phyloP scores from a whole-genome alignment of 495 filamentous ascomycete species.

The Entonaema liquescens region DNA sequence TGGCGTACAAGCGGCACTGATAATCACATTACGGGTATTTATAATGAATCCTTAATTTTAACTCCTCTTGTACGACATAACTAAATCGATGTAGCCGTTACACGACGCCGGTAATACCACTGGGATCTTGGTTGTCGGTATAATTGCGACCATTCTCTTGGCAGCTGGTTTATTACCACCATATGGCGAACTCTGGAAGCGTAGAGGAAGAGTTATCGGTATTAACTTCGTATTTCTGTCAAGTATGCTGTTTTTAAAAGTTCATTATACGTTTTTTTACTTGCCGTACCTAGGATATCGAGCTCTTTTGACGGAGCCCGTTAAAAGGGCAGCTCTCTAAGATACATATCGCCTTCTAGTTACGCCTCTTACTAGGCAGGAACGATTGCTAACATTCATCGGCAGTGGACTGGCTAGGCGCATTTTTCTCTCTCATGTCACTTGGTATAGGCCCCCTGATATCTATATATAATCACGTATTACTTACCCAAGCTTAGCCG shows the following conservation, averaged over 20 bases:
- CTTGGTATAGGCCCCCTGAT: conserved; percentile 56
- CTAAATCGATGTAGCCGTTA: conserved; percentile 45
- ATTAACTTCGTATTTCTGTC: conserved; percentile 73
- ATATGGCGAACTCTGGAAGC: conserved; percentile 77
- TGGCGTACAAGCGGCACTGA: conserved; percentile 67
- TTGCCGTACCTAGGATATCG: too few species aligned
- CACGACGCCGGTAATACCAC: conserved; percentile 62
- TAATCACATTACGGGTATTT: conserved; percentile 67
- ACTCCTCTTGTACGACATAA: neutral
- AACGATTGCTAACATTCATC: neutral
- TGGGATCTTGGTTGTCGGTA: conserved; percentile 66
- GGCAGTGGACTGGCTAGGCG: conserved; percentile 70
- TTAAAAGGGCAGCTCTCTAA: too few species aligned
- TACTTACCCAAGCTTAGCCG: conserved; percentile 52
- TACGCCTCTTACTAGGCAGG: too few species aligned
- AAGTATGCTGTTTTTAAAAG: conserved; percentile 21
- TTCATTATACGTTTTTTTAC: neutral
- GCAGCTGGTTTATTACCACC: conserved; percentile 71
- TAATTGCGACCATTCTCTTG: conserved; percentile 67
- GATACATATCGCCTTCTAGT: too few species aligned
- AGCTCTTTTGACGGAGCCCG: too few species aligned
- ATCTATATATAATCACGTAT: neutral
- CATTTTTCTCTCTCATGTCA: conserved; percentile 78
- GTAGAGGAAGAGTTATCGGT: conserved; percentile 72
- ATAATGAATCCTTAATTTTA: conserved; percentile 10